Conservation (phyloP, 352 stramenopile species). For the Globisporangium nagaii region DNA sequence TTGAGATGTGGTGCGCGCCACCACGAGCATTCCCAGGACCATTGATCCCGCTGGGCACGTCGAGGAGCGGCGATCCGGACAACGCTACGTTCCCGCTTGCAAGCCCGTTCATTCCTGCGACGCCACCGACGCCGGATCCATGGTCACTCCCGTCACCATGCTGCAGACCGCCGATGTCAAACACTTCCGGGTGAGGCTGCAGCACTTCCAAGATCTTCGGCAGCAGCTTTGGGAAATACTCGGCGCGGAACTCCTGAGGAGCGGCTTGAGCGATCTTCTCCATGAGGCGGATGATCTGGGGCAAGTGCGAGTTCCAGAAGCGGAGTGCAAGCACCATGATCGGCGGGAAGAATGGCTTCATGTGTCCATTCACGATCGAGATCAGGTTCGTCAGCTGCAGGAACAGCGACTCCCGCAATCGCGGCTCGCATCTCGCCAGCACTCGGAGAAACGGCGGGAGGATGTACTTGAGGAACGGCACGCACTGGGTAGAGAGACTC, state of each 20-base stretch:
- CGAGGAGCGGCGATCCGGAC: background rate
- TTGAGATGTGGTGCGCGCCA: conserved; percentile 12
- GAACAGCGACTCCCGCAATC: conserved; percentile 94
- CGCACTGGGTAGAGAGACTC: conserved; percentile 91
- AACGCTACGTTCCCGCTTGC: background rate
- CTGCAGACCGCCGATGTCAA: conserved; percentile 43
- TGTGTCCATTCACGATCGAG: conserved; percentile 93
- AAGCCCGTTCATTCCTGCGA: conserved; percentile 8
- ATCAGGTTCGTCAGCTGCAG: conserved; percentile 95
- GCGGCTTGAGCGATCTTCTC: conserved; percentile 84
- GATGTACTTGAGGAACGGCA: conserved; percentile 96
- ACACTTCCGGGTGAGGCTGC: conserved; percentile 69
- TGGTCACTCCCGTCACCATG: conserved; percentile 20
- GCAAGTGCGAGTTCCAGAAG: conserved; percentile 96
- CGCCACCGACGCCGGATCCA: conserved; percentile 1
- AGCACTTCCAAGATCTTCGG: conserved; percentile 87
- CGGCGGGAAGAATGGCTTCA: conserved; percentile 94
- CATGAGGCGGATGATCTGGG: conserved; percentile 94
- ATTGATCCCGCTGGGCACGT: background rate
- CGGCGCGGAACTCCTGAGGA: conserved; percentile 67
- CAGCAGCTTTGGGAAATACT: conserved; percentile 87
- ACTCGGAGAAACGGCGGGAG: conserved; percentile 96
- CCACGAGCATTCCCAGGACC: background rate
- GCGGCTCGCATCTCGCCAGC: conserved; percentile 87
- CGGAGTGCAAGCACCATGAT: conserved; percentile 96